These are phyloP conservation scores for Bruguiera parviflora DNA, from an alignment of 345 rosid genomes.

Conservation along the genomic window DNA sequence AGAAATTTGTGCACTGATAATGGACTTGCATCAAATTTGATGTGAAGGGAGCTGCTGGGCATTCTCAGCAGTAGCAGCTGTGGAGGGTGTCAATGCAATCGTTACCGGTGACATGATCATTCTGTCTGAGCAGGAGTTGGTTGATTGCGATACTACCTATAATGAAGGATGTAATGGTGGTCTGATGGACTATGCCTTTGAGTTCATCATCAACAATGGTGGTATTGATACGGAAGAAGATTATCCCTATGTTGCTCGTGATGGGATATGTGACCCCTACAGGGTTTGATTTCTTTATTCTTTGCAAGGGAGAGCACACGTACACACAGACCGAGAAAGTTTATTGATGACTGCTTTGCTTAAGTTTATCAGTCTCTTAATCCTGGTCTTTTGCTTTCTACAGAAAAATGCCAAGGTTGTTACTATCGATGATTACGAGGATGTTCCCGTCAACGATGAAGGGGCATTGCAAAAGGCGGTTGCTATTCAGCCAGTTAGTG, in stretches of 20 bases:
- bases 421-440: conserved; percentile 60
- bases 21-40: too few species aligned
- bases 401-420: conserved; percentile 90
- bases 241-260: conserved; percentile 68
- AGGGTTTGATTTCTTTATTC: conserved; percentile 44
- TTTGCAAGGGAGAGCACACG: neutral
- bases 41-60: conserved; percentile 94
- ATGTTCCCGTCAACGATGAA: conserved; percentile 68
- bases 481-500: conserved; percentile 71
- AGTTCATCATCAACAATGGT: conserved; percentile 83
- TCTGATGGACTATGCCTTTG: conserved; percentile 85
- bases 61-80: conserved; percentile 78
- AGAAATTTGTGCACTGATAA: too few species aligned
- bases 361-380: neutral
- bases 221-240: conserved; percentile 82
- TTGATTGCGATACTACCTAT: conserved; percentile 73
- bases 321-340: neutral
- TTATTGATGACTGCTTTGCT: neutral
- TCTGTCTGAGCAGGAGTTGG: conserved; percentile 89
- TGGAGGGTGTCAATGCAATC: conserved; percentile 89
- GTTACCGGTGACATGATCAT: conserved; percentile 69
- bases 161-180: conserved; percentile 94
- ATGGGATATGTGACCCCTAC: conserved; percentile 58
- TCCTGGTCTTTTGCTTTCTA: conserved; percentile 9
- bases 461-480: conserved; percentile 67